Conservation (phyloP, 257 asterid genomes). For the Perilla frutescens region DNA sequence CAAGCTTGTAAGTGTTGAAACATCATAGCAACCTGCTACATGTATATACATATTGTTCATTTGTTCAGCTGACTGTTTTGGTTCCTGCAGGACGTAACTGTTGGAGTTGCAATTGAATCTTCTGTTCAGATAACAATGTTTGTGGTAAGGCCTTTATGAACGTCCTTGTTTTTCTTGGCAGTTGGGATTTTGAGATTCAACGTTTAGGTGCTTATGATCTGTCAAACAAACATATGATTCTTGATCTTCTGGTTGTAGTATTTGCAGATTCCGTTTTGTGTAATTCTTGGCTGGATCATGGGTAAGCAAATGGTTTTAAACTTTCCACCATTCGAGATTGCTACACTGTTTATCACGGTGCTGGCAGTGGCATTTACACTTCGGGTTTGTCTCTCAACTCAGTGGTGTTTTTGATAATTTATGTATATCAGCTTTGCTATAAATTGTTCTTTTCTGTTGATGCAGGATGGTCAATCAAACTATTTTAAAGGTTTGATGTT, state of each 20-base stretch:
- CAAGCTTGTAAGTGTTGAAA: conserved; percentile 49
- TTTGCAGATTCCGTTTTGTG: conserved; percentile 97
- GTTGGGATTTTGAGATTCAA: background rate
- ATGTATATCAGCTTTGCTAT: no score
- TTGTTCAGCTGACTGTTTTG: conserved; percentile 8
- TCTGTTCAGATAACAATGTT: conserved; percentile 99
- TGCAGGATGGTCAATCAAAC: conserved; percentile 96
- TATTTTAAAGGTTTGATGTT: conserved; percentile 95
- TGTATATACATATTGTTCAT: background rate
- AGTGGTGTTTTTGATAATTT: no score
- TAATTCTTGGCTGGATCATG: conserved; percentile 95
- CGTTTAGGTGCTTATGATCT: background rate
- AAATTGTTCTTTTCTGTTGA: background rate
- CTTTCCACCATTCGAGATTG: conserved; percentile 95
- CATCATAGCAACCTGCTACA: background rate
- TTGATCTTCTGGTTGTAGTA: conserved; percentile 17
- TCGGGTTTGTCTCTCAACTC: conserved; percentile 60
- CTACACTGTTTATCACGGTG: conserved; percentile 93
- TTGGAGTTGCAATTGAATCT: conserved; percentile 98
- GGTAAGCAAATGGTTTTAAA: conserved; percentile 97
- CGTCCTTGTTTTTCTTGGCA: background rate
- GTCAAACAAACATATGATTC: conserved; percentile 24
- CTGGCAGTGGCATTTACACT: conserved; percentile 98
- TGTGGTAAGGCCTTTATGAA: conserved; percentile 60
- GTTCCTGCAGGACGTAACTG: conserved; percentile 51